Conservation (phyloP, 2,329 filamentous ascomycete genomes). For the Lasiodiplodia hormozganensis region DNA sequence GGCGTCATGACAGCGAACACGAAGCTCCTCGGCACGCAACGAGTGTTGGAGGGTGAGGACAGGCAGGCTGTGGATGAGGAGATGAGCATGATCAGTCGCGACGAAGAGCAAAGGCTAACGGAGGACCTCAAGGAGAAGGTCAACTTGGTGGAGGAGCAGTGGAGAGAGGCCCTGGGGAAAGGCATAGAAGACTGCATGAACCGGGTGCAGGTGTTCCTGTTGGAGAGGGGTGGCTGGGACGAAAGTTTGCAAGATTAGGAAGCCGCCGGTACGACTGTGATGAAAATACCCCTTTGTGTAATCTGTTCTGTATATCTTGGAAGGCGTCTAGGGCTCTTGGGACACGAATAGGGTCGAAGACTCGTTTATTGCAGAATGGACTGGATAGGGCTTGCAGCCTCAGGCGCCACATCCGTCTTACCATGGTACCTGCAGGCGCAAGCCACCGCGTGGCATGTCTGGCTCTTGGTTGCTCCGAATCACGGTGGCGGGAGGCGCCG, state of each 20-base stretch:
- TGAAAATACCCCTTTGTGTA: constrained; percentile 21
- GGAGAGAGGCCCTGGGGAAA: constrained; percentile 84
- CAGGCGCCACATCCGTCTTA: constrained; percentile 7
- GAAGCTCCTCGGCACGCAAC: constrained; percentile 71
- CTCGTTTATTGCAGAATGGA: neutral
- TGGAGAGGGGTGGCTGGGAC: constrained; percentile 86
- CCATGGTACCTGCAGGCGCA: neutral
- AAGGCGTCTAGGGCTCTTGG: neutral
- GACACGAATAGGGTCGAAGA: neutral
- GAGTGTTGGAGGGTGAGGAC: constrained; percentile 50
- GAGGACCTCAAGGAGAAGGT: constrained; percentile 94
- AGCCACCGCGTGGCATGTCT: neutral
- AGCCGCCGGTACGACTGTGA: constrained; percentile 2
- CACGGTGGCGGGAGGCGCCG: neutral
- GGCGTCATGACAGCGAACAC: constrained; percentile 74
- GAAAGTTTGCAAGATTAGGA: constrained; percentile 60
- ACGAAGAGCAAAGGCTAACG: constrained; percentile 75
- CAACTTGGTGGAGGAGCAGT: constrained; percentile 86
- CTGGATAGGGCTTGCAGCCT: neutral
- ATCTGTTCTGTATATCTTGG: constrained; percentile 14
- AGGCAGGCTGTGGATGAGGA: constrained; percentile 52
- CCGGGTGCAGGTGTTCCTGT: constrained; percentile 74
- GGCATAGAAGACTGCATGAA: constrained; percentile 76
- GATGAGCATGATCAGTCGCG: constrained; percentile 64
- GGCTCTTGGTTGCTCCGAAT: neutral